These are phyloP conservation scores for Avena insularis DNA, from an alignment of 176 grass and related monocot genomes.

Conservation along the genomic window DNA sequence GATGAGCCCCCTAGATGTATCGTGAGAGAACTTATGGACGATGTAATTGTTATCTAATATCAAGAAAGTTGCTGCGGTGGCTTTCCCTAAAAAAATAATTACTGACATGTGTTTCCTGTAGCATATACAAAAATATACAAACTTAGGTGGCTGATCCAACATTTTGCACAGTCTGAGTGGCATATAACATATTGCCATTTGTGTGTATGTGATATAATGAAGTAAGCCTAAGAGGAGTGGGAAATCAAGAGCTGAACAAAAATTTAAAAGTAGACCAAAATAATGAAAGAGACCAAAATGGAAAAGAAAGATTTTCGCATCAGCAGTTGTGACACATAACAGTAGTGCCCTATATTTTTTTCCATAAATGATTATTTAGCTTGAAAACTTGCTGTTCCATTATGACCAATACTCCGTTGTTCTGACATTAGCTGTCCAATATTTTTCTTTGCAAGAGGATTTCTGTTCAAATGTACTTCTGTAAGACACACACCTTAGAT, in stretches of 20 bases:
- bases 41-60: no score
- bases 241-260: slow-evolving; percentile 6
- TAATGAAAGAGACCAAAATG: neutral
- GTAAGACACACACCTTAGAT: slow-evolving; percentile 13
- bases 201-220: neutral
- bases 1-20: no score
- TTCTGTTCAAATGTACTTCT: neutral
- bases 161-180: neutral
- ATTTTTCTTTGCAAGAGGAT: neutral
- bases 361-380: neutral
- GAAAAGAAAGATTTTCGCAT: neutral
- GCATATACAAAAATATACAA: neutral
- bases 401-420: slow-evolving; percentile 12
- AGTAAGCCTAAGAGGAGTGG: neutral
- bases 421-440: neutral
- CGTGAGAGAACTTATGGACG: no score
- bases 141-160: slow-evolving; percentile 6
- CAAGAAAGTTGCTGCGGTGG: no score
- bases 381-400: neutral
- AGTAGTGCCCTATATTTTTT: neutral
- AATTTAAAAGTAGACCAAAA: neutral
- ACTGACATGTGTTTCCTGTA: slow-evolving; percentile 6
- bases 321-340: neutral
- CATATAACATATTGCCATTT: neutral
- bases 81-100: no score